A percentile compares a stretch with the other conserved stretches of the same genome.
phyloP scores from a whole-genome alignment of 2,329 filamentous ascomycete genomes.

The Diaporthe ampelina region DNA sequence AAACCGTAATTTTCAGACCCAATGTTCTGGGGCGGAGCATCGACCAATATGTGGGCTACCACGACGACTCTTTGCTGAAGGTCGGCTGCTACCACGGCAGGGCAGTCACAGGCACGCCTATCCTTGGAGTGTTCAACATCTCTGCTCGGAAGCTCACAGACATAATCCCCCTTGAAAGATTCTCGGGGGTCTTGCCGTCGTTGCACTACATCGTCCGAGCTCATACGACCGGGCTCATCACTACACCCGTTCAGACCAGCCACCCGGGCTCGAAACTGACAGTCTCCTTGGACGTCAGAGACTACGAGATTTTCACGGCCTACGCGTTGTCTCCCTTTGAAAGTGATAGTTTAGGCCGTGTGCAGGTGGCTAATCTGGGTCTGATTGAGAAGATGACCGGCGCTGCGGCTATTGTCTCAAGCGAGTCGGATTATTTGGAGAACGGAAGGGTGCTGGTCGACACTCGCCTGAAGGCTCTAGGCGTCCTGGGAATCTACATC shows the following conservation, averaged over 20 bases:
- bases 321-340: slow-evolving; percentile 75
- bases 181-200: slow-evolving; percentile 76
- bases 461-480: slow-evolving; percentile 83
- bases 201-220: slow-evolving; percentile 79
- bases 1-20: slow-evolving; percentile 85
- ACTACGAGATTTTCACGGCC: slow-evolving; percentile 86
- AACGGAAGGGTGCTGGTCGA: slow-evolving; percentile 76
- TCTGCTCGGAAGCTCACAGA: slow-evolving; percentile 73
- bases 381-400: slow-evolving; percentile 92
- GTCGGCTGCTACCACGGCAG: slow-evolving; percentile 82
- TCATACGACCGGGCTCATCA: slow-evolving; percentile 76
- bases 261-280: slow-evolving; percentile 67
- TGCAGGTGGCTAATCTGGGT: slow-evolving; percentile 79
- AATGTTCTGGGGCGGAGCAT: slow-evolving; percentile 80
- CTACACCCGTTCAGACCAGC: slow-evolving; percentile 61
- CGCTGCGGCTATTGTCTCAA: slow-evolving; percentile 79
- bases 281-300: slow-evolving; percentile 72
- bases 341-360: slow-evolving; percentile 53
- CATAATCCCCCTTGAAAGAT: slow-evolving; percentile 77
- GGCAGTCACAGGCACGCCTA: slow-evolving; percentile 77
- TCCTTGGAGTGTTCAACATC: slow-evolving; percentile 90
- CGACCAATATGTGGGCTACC: slow-evolving; percentile 81
- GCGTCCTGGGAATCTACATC: slow-evolving; percentile 82
- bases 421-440: slow-evolving; percentile 67
- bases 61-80: slow-evolving; percentile 80